Evolutionary conservation across 768 basidiomycete species (phyloP).

Genomic region (Kwoniella botswanensis): DNA sequence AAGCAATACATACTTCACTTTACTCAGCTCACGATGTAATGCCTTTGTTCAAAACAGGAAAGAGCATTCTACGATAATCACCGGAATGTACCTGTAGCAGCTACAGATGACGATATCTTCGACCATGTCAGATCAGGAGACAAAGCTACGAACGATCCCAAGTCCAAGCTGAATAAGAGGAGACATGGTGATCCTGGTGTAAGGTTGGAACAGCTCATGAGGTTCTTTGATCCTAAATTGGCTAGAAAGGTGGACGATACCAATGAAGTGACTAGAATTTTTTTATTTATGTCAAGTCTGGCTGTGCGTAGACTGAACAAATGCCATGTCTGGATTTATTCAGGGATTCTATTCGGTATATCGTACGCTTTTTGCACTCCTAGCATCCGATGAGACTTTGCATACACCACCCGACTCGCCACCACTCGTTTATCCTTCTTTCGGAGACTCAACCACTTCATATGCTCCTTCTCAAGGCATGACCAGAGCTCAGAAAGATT

Average conservation of each 20-base stretch:
- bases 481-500: conserved; percentile 58
- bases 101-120: conserved; percentile 84
- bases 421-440: conserved; percentile 71
- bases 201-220: conserved; percentile 76
- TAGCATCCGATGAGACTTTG: conserved; percentile 77
- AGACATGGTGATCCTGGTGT: conserved; percentile 72
- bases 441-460: conserved; percentile 77
- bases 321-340: conserved; percentile 8
- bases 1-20: background rate
- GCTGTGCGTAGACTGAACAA: background rate
- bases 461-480: conserved; percentile 64
- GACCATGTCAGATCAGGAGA: conserved; percentile 79
- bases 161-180: conserved; percentile 58
- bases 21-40: background rate
- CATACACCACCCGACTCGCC: conserved; percentile 59
- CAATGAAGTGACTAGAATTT: conserved; percentile 56
- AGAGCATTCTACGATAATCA: conserved; percentile 98
- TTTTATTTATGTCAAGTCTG: conserved; percentile 33
- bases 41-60: conserved; percentile 68
- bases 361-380: conserved; percentile 79
- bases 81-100: conserved; percentile 75
- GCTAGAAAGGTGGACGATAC: conserved; percentile 58
- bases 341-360: conserved; percentile 92
- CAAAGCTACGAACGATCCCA: conserved; percentile 60
- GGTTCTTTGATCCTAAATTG: conserved; percentile 72